phyloP scores from a whole-genome alignment of 257 asterid genomes.

The Petrea volubilis region DNA sequence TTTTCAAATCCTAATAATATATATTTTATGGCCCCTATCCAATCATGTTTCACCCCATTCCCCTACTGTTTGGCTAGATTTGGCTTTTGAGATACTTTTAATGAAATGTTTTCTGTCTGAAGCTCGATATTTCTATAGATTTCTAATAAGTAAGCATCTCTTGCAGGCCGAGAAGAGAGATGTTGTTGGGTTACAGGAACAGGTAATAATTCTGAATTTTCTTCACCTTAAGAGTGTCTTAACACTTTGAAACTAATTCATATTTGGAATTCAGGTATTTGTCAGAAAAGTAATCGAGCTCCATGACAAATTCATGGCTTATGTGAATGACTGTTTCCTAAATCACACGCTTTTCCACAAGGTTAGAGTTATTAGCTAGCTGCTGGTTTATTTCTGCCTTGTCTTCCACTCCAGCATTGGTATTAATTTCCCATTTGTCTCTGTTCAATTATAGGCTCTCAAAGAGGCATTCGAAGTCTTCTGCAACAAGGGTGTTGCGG shows the following conservation, averaged over 20 bases:
- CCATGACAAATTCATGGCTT: slow-evolving; percentile 91
- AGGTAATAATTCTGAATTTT: slow-evolving; percentile 43
- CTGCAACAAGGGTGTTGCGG: slow-evolving; percentile 70
- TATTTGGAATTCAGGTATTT: slow-evolving; percentile 56
- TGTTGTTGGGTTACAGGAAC: slow-evolving; percentile 82
- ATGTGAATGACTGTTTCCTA: slow-evolving; percentile 80
- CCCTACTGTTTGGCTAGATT: neutral
- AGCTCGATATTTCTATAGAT: neutral
- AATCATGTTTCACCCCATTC: neutral
- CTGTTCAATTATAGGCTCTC: slow-evolving; percentile 46
- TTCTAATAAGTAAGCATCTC: slow-evolving; percentile 13
- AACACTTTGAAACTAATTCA: slow-evolving; percentile 21
- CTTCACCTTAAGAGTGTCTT: neutral
- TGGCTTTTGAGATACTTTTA: slow-evolving; percentile 4
- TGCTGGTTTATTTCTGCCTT: slow-evolving; percentile 4
- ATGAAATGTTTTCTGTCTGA: slow-evolving; percentile 3
- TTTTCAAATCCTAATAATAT: neutral
- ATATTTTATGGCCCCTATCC: neutral
- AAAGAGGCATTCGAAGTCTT: slow-evolving; percentile 72
- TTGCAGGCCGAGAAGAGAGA: slow-evolving; percentile 81
- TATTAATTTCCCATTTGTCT: neutral
- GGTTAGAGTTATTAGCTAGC: slow-evolving; percentile 46
- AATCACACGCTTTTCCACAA: slow-evolving; percentile 96
- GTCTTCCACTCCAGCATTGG: slow-evolving; percentile 20
- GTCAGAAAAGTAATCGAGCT: slow-evolving; percentile 87